Evolutionary conservation across 805 yeast species (phyloP).

Genomic region (Clavispora fructus): DNA sequence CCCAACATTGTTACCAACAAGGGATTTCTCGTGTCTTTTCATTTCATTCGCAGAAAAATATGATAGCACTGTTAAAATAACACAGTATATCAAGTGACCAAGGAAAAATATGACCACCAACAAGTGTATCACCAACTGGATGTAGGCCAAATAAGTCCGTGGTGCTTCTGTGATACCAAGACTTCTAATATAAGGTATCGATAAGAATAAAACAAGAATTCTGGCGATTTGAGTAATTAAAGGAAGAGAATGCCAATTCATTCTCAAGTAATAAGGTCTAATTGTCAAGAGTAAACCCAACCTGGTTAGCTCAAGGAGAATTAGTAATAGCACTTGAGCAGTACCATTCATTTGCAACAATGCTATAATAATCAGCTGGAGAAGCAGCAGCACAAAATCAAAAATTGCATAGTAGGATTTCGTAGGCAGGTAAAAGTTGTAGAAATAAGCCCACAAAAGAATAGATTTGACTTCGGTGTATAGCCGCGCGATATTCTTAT

Average conservation of each 20-base stretch:
- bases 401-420: constrained; percentile 33
- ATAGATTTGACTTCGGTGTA: constrained; percentile 46
- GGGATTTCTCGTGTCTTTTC: constrained; percentile 5
- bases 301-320: constrained; percentile 30
- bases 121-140: constrained; percentile 38
- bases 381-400: constrained; percentile 28
- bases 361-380: constrained; percentile 38
- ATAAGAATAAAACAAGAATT: constrained; percentile 34
- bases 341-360: constrained; percentile 39
- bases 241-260: constrained; percentile 25
- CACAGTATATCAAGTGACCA: constrained; percentile 25
- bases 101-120: constrained; percentile 26
- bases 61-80: constrained; percentile 21
- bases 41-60: constrained; percentile 10
- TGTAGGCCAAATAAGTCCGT: constrained; percentile 40
- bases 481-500: constrained; percentile 23
- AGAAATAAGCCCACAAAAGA: constrained; percentile 42
- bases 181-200: constrained; percentile 37
- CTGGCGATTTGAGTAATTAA: constrained; percentile 35
- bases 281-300: constrained; percentile 17
- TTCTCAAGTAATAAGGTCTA: constrained; percentile 24
- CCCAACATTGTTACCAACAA: background rate
- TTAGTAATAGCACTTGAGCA: constrained; percentile 38
- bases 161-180: constrained; percentile 31
- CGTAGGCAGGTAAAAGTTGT: constrained; percentile 40